Evolutionary conservation across 495 filamentous ascomycete species (phyloP).

Genomic region (Jackrogersella minutella): DNA sequence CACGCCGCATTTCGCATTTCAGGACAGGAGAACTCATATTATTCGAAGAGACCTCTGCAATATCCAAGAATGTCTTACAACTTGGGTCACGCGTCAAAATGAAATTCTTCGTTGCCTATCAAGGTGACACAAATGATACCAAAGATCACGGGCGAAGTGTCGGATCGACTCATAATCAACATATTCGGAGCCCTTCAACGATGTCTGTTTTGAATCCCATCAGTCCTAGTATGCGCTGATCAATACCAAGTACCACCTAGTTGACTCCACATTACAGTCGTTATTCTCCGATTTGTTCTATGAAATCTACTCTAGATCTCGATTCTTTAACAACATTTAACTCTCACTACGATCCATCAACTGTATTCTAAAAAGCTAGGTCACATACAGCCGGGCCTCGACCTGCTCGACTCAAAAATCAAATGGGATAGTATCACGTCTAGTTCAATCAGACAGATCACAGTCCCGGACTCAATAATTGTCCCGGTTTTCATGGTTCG

Average conservation of each 20-base stretch:
- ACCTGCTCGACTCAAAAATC: too few species aligned
- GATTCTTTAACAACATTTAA: neutral
- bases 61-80: conserved; percentile 15
- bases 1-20: neutral
- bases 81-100: conserved; percentile 8
- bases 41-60: neutral
- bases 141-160: conserved; percentile 25
- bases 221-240: too few species aligned
- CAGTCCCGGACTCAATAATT: too few species aligned
- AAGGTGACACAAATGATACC: conserved; percentile 1
- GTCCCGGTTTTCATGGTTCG: too few species aligned
- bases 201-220: conserved; percentile 23
- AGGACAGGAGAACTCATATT: too few species aligned
- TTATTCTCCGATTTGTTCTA: conserved; percentile 12
- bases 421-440: too few species aligned
- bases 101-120: conserved; percentile 13
- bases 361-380: neutral
- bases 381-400: too few species aligned
- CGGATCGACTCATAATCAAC: conserved; percentile 14
- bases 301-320: neutral
- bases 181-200: conserved; percentile 14
- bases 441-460: too few species aligned
- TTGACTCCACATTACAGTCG: neutral
- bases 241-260: conserved; percentile 25
- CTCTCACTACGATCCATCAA: neutral